Percentiles rank a stretch among this genome's conserved stretches.
Evolutionary conservation across 2,329 filamentous ascomycete species (phyloP).

Genomic region (Botrytis hyacinthi): DNA sequence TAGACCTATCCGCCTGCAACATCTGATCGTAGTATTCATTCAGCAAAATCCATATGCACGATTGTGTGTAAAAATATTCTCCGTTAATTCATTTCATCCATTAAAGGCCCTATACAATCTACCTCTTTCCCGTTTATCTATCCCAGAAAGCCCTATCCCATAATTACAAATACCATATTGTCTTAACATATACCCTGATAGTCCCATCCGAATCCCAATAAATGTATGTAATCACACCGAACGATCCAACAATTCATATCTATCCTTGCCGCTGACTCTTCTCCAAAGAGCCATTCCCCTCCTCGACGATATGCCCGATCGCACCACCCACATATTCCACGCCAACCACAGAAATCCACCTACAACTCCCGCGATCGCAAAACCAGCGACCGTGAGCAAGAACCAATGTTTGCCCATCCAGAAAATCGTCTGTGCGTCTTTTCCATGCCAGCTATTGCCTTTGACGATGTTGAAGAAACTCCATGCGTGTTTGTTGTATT

Average conservation of each 20-base stretch:
- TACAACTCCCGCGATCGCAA: conserved; percentile 36
- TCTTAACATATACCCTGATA: background rate
- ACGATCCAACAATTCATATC: conserved; percentile 38
- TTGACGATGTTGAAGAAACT: conserved; percentile 63
- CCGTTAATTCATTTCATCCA: conserved; percentile 13
- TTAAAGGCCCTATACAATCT: conserved; percentile 5
- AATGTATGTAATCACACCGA: conserved; percentile 28
- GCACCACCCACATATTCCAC: conserved; percentile 36
- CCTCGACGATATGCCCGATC: conserved; percentile 21
- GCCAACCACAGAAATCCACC: conserved; percentile 33
- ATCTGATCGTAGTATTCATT: background rate
- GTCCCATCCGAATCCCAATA: background rate
- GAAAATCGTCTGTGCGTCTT: conserved; percentile 48
- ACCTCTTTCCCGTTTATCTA: conserved; percentile 10
- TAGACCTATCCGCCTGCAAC: background rate
- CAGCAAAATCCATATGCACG: background rate
- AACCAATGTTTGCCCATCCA: conserved; percentile 48
- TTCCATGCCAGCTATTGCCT: conserved; percentile 48
- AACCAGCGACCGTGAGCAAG: conserved; percentile 40
- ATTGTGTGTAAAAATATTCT: background rate
- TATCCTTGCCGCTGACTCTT: conserved; percentile 31
- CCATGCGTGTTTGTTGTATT: conserved; percentile 67
- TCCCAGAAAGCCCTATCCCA: background rate
- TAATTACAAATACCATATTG: background rate
- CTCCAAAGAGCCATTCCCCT: conserved; percentile 32